phyloP scores from a whole-genome alignment of 1,284 basidiomycete species.

The Stygiomarasmius scandens region DNA sequence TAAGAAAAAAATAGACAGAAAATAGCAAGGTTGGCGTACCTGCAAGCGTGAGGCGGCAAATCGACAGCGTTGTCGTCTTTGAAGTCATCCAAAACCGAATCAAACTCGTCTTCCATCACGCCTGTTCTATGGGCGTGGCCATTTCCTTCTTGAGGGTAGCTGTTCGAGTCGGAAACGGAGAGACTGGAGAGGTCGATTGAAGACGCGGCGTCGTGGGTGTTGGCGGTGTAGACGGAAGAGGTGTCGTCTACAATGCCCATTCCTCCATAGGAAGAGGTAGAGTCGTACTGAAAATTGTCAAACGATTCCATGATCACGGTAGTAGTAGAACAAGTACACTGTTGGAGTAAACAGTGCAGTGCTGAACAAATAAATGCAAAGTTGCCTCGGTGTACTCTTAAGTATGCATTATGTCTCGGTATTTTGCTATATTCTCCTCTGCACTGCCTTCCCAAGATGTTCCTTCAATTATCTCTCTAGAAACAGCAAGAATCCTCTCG shows the following conservation, averaged over 20 bases:
- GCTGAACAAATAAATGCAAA: no score
- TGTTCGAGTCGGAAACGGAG: slow-evolving; percentile 56
- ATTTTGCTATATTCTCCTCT: no score
- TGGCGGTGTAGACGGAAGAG: slow-evolving; percentile 81
- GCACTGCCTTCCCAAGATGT: no score
- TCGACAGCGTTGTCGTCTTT: slow-evolving; percentile 86
- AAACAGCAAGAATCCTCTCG: no score
- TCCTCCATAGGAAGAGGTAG: slow-evolving; percentile 74
- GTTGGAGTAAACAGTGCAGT: not conserved
- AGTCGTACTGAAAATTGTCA: slow-evolving; percentile 85
- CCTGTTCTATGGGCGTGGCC: slow-evolving; percentile 40
- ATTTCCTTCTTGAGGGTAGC: slow-evolving; percentile 31
- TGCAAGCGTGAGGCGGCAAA: slow-evolving; percentile 90
- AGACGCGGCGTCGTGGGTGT: slow-evolving; percentile 55
- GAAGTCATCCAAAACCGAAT: slow-evolving; percentile 84
- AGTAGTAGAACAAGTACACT: not conserved
- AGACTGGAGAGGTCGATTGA: slow-evolving; percentile 68
- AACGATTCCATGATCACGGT: slow-evolving; percentile 72
- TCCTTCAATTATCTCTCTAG: no score
- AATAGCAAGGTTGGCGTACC: slow-evolving; percentile 52
- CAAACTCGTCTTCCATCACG: slow-evolving; percentile 78
- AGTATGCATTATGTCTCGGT: no score
- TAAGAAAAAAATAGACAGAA: slow-evolving; percentile 16
- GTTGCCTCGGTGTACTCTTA: no score
- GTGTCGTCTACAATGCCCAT: slow-evolving; percentile 81